A percentile compares a stretch with the other conserved stretches of the same genome.
Conservation (phyloP, 768 basidiomycete species). For the Mycena vulgaris region DNA sequence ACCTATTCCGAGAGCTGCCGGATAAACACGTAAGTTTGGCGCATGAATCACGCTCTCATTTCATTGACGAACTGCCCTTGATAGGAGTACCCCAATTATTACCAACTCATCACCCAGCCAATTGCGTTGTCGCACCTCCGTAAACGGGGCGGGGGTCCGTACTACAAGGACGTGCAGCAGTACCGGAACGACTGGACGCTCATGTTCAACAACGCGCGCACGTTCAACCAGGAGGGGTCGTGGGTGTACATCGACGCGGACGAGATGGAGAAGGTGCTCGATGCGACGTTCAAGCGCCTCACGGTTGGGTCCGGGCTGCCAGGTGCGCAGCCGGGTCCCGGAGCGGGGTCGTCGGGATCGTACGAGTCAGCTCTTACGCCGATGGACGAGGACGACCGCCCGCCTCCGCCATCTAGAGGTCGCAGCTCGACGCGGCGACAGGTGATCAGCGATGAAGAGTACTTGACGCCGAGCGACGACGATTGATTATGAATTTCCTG, state of each 20-base stretch:
- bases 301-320: constrained; percentile 82
- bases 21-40: constrained; percentile 72
- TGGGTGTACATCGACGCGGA: constrained; percentile 96
- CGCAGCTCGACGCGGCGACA: constrained; percentile 77
- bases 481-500: constrained; percentile 55
- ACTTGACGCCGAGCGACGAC: constrained; percentile 84
- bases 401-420: constrained; percentile 65
- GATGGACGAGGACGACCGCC: constrained; percentile 86
- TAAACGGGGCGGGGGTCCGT: constrained; percentile 75
- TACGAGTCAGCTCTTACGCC: constrained; percentile 83
- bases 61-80: constrained; percentile 35
- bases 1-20: constrained; percentile 91
- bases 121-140: constrained; percentile 92
- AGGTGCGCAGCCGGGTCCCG: constrained; percentile 64
- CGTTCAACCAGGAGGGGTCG: constrained; percentile 95
- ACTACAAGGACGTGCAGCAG: constrained; percentile 81
- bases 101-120: constrained; percentile 87
- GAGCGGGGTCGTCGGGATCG: constrained; percentile 57
- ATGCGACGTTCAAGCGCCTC: constrained; percentile 74
- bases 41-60: background rate
- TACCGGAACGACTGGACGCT: constrained; percentile 88
- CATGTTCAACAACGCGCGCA: constrained; percentile 95
- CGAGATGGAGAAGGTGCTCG: constrained; percentile 93
- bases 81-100: constrained; percentile 94
- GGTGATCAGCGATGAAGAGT: constrained; percentile 81